phyloP scores from a whole-genome alignment of 208 protist genomes.

The Trypanosomatidae sp. region DNA sequence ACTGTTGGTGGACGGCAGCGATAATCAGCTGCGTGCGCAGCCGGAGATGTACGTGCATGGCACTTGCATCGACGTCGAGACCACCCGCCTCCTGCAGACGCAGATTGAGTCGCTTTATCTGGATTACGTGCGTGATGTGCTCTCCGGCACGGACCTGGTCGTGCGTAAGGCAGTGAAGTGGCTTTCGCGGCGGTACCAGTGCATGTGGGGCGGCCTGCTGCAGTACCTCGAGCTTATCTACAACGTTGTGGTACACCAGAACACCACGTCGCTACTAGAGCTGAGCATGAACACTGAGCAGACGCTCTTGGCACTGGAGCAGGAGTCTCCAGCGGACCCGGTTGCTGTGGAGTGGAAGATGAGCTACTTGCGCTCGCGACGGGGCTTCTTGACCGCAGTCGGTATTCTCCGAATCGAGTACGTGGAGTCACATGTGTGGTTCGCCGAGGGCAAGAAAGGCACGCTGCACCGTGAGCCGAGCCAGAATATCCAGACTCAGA shows the following conservation, averaged over 20 bases:
- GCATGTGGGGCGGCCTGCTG: slow-evolving; percentile 67
- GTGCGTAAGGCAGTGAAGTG: slow-evolving; percentile 35
- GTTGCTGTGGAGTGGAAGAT: slow-evolving; percentile 59
- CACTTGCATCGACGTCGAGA: slow-evolving; percentile 60
- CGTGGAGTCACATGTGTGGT: slow-evolving; percentile 31
- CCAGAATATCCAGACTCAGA: not conserved
- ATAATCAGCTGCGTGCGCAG: slow-evolving; percentile 9
- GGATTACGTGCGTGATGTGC: slow-evolving; percentile 40
- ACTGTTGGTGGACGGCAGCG: slow-evolving; percentile 26
- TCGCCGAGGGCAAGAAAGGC: slow-evolving; percentile 4
- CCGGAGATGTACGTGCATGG: slow-evolving; percentile 54
- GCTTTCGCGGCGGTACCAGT: slow-evolving; percentile 75
- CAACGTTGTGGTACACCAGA: slow-evolving; percentile 17
- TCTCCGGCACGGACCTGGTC: slow-evolving; percentile 33
- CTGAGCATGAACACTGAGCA: not conserved
- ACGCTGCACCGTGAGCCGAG: not conserved
- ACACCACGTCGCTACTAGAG: not conserved
- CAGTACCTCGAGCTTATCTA: slow-evolving; percentile 57
- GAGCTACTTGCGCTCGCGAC: slow-evolving; percentile 43
- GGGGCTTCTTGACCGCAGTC: slow-evolving; percentile 36
- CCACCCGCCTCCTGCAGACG: slow-evolving; percentile 28
- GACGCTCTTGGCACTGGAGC: slow-evolving; percentile 11
- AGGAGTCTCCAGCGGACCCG: slow-evolving; percentile 12
- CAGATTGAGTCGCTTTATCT: slow-evolving; percentile 49
- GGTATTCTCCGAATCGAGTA: slow-evolving; percentile 77